Evolutionary conservation across 768 basidiomycete species (phyloP), one percentile per base, ranked within the genome.

Genomic region (Neoboletus magnificus): DNA sequence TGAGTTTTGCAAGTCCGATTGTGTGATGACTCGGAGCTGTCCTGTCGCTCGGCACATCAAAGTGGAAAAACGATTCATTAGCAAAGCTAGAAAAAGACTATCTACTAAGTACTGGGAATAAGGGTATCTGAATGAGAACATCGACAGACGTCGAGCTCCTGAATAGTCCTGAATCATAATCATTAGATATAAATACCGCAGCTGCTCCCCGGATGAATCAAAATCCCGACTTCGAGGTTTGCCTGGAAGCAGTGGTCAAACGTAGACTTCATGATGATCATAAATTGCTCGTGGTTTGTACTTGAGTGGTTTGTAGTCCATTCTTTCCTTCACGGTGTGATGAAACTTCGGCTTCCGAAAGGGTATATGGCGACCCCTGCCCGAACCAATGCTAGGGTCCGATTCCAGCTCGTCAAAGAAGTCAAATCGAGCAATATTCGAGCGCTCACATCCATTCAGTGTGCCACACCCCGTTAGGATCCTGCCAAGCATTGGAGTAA

Each of bases 211-310:
- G 8, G 25, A 51, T 16, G 20, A 53, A 37, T n/a, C 22, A 16
- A 35, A 20, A 39, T 37, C 15, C 11, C n/a, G 18, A n/a, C 18
- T 35, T 25, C 18, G 23, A 16, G 23, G 5, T 25, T 20, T 22
- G 20, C 37, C 41, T 13, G 23, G 42, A 33, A 23, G 18, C 15
- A 35, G 22, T 2, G 32, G 29, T 68, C 52, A 71, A 46, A 79
- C 77, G 59, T 83, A 89, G 0, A 64, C 65, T 64, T 75, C 77
- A 0, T 81, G 76, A 4, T 62, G 56, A 29, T 61, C 68, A 76
- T 80, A 89, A 42, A 52, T 64, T 36, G 87, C 87, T 35, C 72
- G 75, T 9, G 89, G 88, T 42, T 64, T 75, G 67, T 91, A 90
- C 20, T 77, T 76, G 51, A 84, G 66, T 4, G 63, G 61, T 49